Base-by-base conservation (phyloP, 345 rosid genomes). In the Citrus sp. region DNA sequence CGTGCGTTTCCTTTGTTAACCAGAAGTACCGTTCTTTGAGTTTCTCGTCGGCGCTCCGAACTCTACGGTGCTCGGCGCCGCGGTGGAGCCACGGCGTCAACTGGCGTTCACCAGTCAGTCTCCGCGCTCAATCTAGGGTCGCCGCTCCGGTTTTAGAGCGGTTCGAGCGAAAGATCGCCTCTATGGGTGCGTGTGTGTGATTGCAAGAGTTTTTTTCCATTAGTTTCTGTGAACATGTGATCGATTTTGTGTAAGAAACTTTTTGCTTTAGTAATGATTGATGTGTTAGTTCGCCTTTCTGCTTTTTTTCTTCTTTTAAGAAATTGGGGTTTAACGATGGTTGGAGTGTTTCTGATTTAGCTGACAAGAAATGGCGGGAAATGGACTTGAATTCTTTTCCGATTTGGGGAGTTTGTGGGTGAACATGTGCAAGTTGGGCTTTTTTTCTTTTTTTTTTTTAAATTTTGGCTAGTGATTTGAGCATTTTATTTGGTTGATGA, bases 141-240 rank as follows among this genome's bases (percentile, higher is more conserved):
- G 65, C 74, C 0, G 67, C 83, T 77, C 88, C 95, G 1, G 78
- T 80, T 13, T 58, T 87, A 67, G 91, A 88, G 81, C 86, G 54
- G 25, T 86, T 93, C 42, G 85, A 86, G 68, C 73, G 94, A 12
- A 90, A 82, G 80, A 87, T 91, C 65, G 87, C 94, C 7, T 80
- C 93, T 58, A 81, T 85, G 68, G 93, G 79, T 76, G 79, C 64
- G 79, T 76, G 58, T 14, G 69, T 42, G 13, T 59, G 22, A 68
- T 64, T 24, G 32, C 61, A 28, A 32, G 49, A 21, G 9, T 40
- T 35, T 14, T 58, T 49, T 42, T 32, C 34, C 51, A 10, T 72
- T 63, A 30, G 37, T 59, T 46, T 46, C 70, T 40, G 64, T 22
- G 51, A 21, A 24, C 74, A 63, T 14, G 32, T 51, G 24, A 19